Evolutionary conservation across 768 basidiomycete species (phyloP).

Genomic region (Suillus subluteus): DNA sequence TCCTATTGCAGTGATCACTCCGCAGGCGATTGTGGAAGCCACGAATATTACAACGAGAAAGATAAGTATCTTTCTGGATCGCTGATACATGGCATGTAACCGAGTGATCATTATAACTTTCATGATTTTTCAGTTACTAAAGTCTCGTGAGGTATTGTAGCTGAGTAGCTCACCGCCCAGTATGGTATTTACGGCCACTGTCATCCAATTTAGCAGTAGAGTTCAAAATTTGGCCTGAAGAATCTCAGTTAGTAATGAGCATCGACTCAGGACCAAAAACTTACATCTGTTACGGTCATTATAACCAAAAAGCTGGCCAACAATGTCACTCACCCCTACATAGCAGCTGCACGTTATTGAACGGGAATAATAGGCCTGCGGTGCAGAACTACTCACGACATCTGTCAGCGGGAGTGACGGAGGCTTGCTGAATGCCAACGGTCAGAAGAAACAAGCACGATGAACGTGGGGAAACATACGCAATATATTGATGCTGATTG

Average conservation of each 20-base stretch:
- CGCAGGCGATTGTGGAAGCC: background rate
- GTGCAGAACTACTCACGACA: background rate
- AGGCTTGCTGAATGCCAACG: background rate
- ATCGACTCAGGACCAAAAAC: background rate
- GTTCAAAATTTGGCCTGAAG: background rate
- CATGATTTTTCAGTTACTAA: background rate
- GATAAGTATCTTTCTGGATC: background rate
- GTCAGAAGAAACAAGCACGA: background rate
- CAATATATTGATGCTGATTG: background rate
- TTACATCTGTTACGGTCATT: background rate
- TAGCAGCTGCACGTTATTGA: background rate
- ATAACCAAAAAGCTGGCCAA: background rate
- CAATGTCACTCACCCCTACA: background rate
- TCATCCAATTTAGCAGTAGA: background rate
- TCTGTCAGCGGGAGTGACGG: background rate
- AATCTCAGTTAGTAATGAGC: background rate
- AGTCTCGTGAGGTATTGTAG: background rate
- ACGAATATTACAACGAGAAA: constrained; percentile 2
- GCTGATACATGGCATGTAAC: background rate
- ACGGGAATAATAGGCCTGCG: background rate
- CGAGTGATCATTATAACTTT: background rate
- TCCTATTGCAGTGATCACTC: background rate
- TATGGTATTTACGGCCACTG: background rate
- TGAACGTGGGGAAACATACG: background rate
- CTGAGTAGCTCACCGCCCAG: background rate